Evolutionary conservation across 2,329 filamentous ascomycete species (phyloP), one percentile per base, ranked within the genome.

Genomic region (Aspergillus brunneoviolaceus): DNA sequence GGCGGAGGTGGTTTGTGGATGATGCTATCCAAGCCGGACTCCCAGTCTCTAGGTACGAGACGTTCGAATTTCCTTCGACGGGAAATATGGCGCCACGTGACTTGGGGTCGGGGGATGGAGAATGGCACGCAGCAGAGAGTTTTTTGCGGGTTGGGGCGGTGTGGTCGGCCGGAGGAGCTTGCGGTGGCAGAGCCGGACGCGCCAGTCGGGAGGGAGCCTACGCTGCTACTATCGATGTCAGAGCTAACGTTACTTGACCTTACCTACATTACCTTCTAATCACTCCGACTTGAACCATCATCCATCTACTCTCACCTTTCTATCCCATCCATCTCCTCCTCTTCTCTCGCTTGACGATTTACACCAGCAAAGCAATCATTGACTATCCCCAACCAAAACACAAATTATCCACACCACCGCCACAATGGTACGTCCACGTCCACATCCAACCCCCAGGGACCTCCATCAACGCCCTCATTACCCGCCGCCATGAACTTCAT

Each of bases 141-240:
- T 35, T 23, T 49, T 9, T 73, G 71, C 75, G 65, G 42, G 21
- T 6, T 21, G 72, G 73, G 75, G 64, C 14, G 33, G 5, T 68
- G 21, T 61, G 57, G 60, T 12, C 14, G 25, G 45, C 69, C 69
- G 70, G 63, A 75, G 66, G 57, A 77, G 74, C 76, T 77, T 16
- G 11, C 3, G 39, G 11, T 10, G 39, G 16, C 33, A 70, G 70
- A 7, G 31, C 21, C 21, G 70, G 69, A 72, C 72, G 74, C 73
- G 73, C 69, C 60, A 57, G 51, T 59, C 56, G 45, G 27, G 60
- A 45, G 59, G 53, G 48, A 58, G 58, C 55, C 62, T 63, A 59
- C 48, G 25, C 25, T 29, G 6, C 12, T 7, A 23, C 25, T 29
- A 60, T 60, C 61, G 61, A 66, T 51, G 57, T 61, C 57, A 49